Evolutionary conservation across 129 eudicot species (phyloP), one percentile per base, ranked within the genome.

Genomic region (Deinandra increscens): DNA sequence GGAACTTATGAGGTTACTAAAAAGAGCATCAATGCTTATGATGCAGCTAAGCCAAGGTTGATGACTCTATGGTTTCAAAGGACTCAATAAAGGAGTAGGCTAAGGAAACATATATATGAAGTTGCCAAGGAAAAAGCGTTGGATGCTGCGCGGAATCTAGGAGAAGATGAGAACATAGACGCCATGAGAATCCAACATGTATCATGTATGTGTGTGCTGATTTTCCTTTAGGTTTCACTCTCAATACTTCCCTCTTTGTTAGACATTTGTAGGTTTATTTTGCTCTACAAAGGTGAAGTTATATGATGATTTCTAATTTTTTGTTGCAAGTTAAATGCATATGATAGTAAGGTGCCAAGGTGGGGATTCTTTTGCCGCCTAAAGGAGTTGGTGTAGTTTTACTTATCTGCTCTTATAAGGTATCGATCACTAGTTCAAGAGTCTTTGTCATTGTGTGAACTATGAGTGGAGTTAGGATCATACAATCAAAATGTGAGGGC

Each of bases 91-190:
- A 61, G 7, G 77, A 75, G 5, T 34, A 66, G 56, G 90, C 65
- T 8, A 84, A 72, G 74, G 68, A 60, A 48, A 69, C 13, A 4
- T 82, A 71, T 22, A 4, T 82, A 71, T 22, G 87, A 80, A 73
- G 72, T 71, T 20, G 85, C 82, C 5, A 87, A 87, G 72, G 90
- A 82, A 75, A 82, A 64, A 63, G 76, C 78, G 3, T 26, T 26
- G 31, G 66, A 81, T 54, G 83, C 87, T 39, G 55, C 83, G 1
- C 80, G 83, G 33, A 72, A 79, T 55, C 5, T 86, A 7, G 91
- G 82, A 53, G 74, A 67, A n/a, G 9, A 72, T 66, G 74, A 60
- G 81, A 15, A 41, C 20, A 18, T 67, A 64, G 39, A 77, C 67
- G 60, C 51, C 62, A 51, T 67, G 37, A 72, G 62, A 45, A 54